Evolutionary conservation across 176 grass and related monocot species (phyloP).

Genomic region (Lolium rigidum): DNA sequence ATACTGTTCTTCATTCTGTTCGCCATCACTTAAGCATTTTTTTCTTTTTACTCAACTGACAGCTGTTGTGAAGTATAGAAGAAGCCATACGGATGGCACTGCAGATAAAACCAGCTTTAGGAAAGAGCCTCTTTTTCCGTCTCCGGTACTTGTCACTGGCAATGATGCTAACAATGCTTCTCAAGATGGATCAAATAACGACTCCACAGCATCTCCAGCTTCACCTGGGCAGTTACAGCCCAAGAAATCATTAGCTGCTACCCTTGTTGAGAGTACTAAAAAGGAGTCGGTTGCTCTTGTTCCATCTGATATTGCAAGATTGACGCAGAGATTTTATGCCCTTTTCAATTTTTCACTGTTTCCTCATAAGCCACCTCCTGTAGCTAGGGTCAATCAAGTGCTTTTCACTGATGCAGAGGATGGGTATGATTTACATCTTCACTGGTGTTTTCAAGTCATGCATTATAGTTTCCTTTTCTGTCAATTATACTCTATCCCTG

Average conservation of each 20-base stretch:
- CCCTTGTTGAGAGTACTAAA: constrained; percentile 76
- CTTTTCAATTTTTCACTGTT: constrained; percentile 72
- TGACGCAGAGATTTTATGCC: constrained; percentile 63
- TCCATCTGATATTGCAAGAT: constrained; percentile 76
- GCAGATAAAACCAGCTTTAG: constrained; percentile 60
- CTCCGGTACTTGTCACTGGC: constrained; percentile 33
- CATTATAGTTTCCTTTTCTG: background rate
- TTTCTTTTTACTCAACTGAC: constrained; percentile 36
- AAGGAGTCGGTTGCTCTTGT: constrained; percentile 85
- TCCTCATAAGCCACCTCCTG: constrained; percentile 81
- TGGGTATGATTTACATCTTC: constrained; percentile 54
- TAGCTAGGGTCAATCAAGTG: constrained; percentile 78
- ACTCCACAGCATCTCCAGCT: constrained; percentile 43
- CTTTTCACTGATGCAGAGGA: constrained; percentile 99
- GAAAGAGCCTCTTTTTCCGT: constrained; percentile 85
- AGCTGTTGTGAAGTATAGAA: constrained; percentile 78
- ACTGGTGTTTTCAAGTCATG: background rate
- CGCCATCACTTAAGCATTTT: constrained; percentile 23
- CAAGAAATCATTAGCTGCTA: constrained; percentile 92
- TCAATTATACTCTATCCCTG: constrained; percentile 20
- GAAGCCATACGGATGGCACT: constrained; percentile 68
- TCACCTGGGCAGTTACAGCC: constrained; percentile 59
- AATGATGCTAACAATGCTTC: constrained; percentile 43
- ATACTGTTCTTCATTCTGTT: constrained; percentile 29
- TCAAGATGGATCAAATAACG: constrained; percentile 40